phyloP scores from a whole-genome alignment of 2,329 filamentous ascomycete species.

The Thermoascus crustaceus region DNA sequence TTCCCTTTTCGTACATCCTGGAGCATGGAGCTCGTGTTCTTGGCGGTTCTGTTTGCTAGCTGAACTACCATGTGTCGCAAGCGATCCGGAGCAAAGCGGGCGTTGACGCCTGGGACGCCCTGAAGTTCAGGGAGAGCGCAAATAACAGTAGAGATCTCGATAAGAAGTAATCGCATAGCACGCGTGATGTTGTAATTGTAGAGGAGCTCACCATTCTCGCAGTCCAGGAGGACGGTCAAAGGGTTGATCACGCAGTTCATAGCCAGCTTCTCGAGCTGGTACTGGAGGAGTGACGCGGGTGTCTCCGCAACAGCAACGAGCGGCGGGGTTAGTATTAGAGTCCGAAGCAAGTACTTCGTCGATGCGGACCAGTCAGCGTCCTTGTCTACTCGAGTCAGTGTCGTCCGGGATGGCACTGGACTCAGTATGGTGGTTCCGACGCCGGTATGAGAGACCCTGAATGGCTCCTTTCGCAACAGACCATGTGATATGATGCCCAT shows the following conservation, averaged over 20 bases:
- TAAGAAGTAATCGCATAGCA: conserved; percentile 62
- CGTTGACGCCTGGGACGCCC: conserved; percentile 50
- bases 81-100: conserved; percentile 53
- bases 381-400: conserved; percentile 11
- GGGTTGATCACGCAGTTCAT: conserved; percentile 72
- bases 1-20: conserved; percentile 54
- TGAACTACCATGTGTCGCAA: conserved; percentile 53
- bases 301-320: conserved; percentile 54
- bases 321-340: conserved; percentile 53
- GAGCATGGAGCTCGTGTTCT: conserved; percentile 60
- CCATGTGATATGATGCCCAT: conserved; percentile 59
- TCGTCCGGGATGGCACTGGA: conserved; percentile 32
- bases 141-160: conserved; percentile 67
- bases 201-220: conserved; percentile 62
- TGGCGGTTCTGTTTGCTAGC: conserved; percentile 46
- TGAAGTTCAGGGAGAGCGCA: conserved; percentile 65
- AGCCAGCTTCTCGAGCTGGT: conserved; percentile 71
- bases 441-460: conserved; percentile 50
- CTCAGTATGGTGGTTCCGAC: conserved; percentile 52
- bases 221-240: conserved; percentile 69
- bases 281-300: conserved; percentile 55
- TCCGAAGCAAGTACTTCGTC: conserved; percentile 55
- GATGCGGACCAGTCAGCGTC: conserved; percentile 27
- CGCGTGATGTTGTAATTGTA: conserved; percentile 57
- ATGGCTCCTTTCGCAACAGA: conserved; percentile 41